Conservation (phyloP, 2,329 filamentous ascomycete species). For the Botrytis aclada region DNA sequence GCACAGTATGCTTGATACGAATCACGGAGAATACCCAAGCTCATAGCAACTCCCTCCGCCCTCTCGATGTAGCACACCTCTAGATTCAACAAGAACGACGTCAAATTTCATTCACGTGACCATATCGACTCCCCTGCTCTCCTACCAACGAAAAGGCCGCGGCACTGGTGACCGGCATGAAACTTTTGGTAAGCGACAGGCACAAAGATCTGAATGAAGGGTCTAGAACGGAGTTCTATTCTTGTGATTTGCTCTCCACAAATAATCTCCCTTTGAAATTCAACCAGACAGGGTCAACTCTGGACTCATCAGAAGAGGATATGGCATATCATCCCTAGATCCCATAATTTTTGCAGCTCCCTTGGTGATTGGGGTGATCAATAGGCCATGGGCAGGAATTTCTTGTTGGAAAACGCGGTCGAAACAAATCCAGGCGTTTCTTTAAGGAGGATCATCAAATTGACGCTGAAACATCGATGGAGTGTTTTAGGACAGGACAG, state of each 20-base stretch:
- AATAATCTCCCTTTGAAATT: background rate
- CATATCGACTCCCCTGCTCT: background rate
- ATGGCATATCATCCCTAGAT: background rate
- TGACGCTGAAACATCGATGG: constrained; percentile 1
- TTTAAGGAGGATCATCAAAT: background rate
- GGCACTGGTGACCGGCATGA: background rate
- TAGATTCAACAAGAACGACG: background rate
- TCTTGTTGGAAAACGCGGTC: background rate
- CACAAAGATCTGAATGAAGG: background rate
- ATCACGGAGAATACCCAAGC: background rate
- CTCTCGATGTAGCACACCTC: background rate
- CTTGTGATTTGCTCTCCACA: constrained; percentile 1
- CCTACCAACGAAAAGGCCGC: background rate
- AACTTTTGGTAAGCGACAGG: background rate
- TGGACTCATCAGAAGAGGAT: background rate
- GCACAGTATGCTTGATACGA: background rate
- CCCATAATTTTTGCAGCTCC: background rate
- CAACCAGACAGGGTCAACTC: background rate
- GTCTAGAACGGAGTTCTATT: background rate
- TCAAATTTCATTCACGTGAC: background rate
- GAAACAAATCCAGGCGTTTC: constrained; percentile 1
- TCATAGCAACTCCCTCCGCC: background rate
- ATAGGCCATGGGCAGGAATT: background rate
- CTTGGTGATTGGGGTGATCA: background rate
- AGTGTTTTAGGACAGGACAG: background rate